Evolutionary conservation across 345 rosid species (phyloP), one percentile per base, ranked within the genome.

Genomic region (Arabidopsis arenosa): DNA sequence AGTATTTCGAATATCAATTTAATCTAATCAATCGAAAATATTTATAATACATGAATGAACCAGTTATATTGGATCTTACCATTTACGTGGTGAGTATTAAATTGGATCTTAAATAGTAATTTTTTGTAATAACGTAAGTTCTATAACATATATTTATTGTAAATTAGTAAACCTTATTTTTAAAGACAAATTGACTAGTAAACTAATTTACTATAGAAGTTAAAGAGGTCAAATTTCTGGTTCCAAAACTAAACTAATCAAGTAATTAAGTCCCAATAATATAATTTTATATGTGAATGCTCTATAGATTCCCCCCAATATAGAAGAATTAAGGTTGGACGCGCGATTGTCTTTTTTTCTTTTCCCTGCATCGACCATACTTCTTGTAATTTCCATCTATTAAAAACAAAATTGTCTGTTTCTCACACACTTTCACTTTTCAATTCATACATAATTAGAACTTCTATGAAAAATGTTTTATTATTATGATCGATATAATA

Each of bases 351-450:
- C 47, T 43, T 43, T 13, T 43, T 12, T 2, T 53, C 4, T 26
- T 12, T 26, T 5, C 59, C 2, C 1, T 28, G 32, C 3, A 26
- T 53, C 9, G 44, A 65, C 56, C 40, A 11, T 32, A 43, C 40
- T 47, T 32, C 40, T 47, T 32, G 15, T 63, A 26, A 13, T 23
- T 10, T 43, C 10, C 32, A 62, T 43, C 21, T 45, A 35, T 45
- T 7, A 7, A 43, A 26, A 13, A 6, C 32, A 49, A 66, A 36
- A 13, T 18, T 51, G 33, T 17, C 15, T 48, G 9, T 21, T 39
- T 66, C 47, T 21, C 71, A 66, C 35, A 8, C 35, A 52, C 14
- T 36, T 48, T 36, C 23, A 21, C 37, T 67, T 67, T 23, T 14
- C 72, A 53, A 68, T n/a, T 40, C 14, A 9, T n/a, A 26, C 28